A percentile compares a stretch with the other conserved stretches of the same genome.
phyloP scores from a whole-genome alignment of 805 yeast genomes.

The Starmera quercuum region DNA sequence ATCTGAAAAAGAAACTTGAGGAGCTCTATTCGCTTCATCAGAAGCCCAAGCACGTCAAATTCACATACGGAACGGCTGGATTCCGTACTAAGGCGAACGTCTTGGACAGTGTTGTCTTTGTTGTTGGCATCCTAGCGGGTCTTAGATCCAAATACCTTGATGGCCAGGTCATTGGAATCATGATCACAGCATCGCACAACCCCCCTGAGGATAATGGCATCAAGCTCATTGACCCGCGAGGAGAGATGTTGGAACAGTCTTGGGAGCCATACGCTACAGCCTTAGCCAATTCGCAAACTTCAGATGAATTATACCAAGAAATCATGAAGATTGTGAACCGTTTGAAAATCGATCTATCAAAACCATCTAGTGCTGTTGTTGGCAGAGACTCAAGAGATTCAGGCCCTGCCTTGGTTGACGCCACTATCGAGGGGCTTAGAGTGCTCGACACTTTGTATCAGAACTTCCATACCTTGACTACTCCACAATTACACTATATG shows the following conservation, averaged over 20 bases:
- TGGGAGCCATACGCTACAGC: slow-evolving; percentile 85
- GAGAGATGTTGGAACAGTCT: slow-evolving; percentile 74
- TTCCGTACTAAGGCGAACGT: slow-evolving; percentile 68
- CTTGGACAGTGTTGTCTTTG: slow-evolving; percentile 74
- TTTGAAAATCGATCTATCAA: slow-evolving; percentile 37
- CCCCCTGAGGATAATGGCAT: slow-evolving; percentile 92
- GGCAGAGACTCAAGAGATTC: slow-evolving; percentile 90
- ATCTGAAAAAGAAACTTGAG: slow-evolving; percentile 6
- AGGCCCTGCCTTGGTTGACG: slow-evolving; percentile 55
- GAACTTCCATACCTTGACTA: slow-evolving; percentile 71
- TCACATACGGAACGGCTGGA: slow-evolving; percentile 95
- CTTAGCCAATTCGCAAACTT: slow-evolving; percentile 61
- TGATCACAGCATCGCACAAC: slow-evolving; percentile 95
- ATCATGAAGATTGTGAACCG: slow-evolving; percentile 31
- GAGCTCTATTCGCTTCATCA: slow-evolving; percentile 11
- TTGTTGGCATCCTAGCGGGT: slow-evolving; percentile 77
- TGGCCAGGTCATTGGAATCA: slow-evolving; percentile 79
- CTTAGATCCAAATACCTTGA: slow-evolving; percentile 66
- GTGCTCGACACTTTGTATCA: slow-evolving; percentile 36
- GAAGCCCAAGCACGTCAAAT: slow-evolving; percentile 18
- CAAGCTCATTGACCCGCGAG: slow-evolving; percentile 88
- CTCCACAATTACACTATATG: slow-evolving; percentile 90
- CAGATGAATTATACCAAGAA: slow-evolving; percentile 31
- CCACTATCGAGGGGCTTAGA: slow-evolving; percentile 56
- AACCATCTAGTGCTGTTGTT: slow-evolving; percentile 44